These are phyloP conservation scores for Ormosia semicastrata DNA, from an alignment of 306 rosid genomes.

Conservation along the genomic window DNA sequence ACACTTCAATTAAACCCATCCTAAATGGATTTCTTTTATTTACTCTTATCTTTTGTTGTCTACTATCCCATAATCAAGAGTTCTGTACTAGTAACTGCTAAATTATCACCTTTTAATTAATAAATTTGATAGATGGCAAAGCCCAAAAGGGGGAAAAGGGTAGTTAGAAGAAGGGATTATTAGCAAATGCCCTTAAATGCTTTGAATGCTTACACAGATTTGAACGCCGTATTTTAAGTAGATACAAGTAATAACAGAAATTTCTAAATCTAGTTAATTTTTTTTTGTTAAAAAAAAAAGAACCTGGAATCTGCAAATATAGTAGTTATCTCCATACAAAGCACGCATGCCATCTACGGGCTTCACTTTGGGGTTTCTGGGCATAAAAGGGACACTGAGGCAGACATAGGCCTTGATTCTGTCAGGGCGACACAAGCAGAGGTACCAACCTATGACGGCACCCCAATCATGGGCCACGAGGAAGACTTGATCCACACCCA, in stretches of 20 bases:
- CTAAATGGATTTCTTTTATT: no score
- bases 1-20: no score
- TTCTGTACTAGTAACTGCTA: no score
- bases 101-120: no score
- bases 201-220: no score
- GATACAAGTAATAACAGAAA: neutral
- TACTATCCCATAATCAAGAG: no score
- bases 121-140: no score
- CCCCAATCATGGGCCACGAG: constrained; percentile 46
- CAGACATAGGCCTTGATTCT: constrained; percentile 34
- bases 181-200: no score
- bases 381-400: constrained; percentile 23
- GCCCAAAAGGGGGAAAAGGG: no score
- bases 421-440: constrained; percentile 34
- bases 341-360: constrained; percentile 14
- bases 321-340: constrained; percentile 34
- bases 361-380: constrained; percentile 4
- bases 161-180: no score
- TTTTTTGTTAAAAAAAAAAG: neutral
- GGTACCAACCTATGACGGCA: constrained; percentile 32
- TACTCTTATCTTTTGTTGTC: no score
- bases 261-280: neutral
- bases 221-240: no score
- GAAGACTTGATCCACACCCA: constrained; percentile 26
- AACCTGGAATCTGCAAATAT: constrained; percentile 45